phyloP scores from a whole-genome alignment of 192 early-diverging fungal species.

The Dispira simplex region DNA sequence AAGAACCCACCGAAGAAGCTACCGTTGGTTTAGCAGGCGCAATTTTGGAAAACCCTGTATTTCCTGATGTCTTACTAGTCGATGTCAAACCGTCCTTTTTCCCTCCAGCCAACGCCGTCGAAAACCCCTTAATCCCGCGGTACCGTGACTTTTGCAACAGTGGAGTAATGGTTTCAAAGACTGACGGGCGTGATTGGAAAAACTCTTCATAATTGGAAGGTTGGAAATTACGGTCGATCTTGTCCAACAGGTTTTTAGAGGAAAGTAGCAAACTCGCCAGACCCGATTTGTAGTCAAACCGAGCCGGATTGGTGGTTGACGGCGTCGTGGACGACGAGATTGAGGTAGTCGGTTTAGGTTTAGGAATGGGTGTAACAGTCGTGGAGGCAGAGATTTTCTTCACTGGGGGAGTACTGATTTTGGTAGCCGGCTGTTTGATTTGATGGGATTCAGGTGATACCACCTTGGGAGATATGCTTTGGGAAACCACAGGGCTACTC shows the following conservation, averaged over 20 bases:
- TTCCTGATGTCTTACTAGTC: neutral
- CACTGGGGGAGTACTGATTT: neutral
- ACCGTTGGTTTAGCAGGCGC: neutral
- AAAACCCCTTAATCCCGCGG: neutral
- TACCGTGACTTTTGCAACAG: neutral
- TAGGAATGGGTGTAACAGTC: neutral
- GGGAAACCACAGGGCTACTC: too few relatives aligned
- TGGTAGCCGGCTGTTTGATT: neutral
- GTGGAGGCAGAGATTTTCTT: neutral
- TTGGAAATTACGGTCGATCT: conserved; percentile 6
- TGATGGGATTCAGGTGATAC: neutral
- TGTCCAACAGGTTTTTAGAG: neutral
- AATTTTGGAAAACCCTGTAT: neutral
- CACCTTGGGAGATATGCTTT: too few relatives aligned
- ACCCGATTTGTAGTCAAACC: neutral
- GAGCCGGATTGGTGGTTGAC: neutral
- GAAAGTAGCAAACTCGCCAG: conserved; percentile 5
- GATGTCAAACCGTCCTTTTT: neutral
- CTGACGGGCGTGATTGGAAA: conserved; percentile 4
- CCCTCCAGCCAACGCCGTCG: neutral
- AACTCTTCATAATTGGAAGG: conserved; percentile 11
- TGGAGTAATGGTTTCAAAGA: conserved; percentile 3
- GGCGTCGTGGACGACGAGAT: neutral
- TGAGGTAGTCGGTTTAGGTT: neutral
- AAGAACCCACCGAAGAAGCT: neutral